Evolutionary conservation across 148 eudicot genomes (phyloP), one percentile per base, ranked within the genome.

Genomic region (Rhododendron vialii): DNA sequence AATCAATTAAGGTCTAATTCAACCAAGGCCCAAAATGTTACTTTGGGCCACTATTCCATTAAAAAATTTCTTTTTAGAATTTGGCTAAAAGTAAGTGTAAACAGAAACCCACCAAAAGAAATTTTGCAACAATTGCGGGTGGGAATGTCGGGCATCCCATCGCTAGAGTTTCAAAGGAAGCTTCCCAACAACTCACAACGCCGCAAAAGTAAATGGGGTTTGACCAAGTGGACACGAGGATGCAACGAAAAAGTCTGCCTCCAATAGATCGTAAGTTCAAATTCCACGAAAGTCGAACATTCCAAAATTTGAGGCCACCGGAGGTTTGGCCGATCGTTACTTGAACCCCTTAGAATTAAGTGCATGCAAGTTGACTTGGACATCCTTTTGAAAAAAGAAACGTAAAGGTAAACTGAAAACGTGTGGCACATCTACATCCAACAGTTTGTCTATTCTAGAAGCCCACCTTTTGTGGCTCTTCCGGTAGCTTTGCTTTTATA

Each of bases 171-270:
- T 55, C 48, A 18, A 69, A 22, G 78, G 87, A 80, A 86, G 22
- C 84, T 86, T 86, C 87, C 80, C n/a, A 33, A 43, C 50, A 80
- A 43, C 41, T 69, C 18, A 33, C 78, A 51, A 18, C 13, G 12
- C 7, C 12, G 35, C 9, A 2, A 18, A 7, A 18, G 4, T 15
- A 18, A 55, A 55, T 18, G 0, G 13, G 71, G 3, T 10, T 65
- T 9, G 13, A 5, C 0, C 1, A 65, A 65, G 30, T 3, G 14
- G 3, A n/a, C 22, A 65, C 5, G 71, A 65, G 30, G 2, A 65
- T 22, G 71, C 30, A 65, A 65, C 9, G 3, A n/a, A n/a, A 65
- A 3, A 0, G 2, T 5, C 0, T n/a, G 33, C 12, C 71, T 3
- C 13, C 4, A n/a, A 6, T 2, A 65, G 14, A 14, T n/a, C 1